These are phyloP conservation scores for Microcera coccophila DNA, from an alignment of 2,329 filamentous ascomycete genomes.

Conservation along the genomic window DNA sequence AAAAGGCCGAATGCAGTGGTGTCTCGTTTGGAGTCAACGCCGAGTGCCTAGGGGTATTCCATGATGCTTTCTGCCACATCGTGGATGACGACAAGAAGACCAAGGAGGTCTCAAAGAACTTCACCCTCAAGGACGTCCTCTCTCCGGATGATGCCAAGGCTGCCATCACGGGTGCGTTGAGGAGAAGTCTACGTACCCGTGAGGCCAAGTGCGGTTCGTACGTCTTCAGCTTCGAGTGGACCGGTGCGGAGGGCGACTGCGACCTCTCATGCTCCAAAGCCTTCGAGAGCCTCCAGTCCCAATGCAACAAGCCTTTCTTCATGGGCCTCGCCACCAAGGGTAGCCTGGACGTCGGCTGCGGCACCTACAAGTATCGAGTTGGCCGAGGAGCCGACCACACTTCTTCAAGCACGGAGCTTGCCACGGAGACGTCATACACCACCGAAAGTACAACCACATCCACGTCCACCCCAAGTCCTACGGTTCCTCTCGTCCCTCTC, in stretches of 20 bases:
- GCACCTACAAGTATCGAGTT: constrained; percentile 2
- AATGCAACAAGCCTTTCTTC: neutral
- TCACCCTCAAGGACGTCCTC: neutral
- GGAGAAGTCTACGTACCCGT: neutral
- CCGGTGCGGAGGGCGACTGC: neutral
- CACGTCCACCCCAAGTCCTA: no score
- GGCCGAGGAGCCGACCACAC: no score
- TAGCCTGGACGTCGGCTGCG: constrained; percentile 3
- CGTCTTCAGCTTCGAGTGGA: neutral
- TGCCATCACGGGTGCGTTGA: neutral
- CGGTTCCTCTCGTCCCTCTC: no score
- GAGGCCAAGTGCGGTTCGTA: neutral
- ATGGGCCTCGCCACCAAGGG: no score
- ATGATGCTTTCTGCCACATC: neutral
- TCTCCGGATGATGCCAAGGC: neutral
- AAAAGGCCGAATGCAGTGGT: neutral
- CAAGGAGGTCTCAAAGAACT: neutral
- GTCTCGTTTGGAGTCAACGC: neutral
- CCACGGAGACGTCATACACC: no score
- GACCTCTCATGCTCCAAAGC: neutral
- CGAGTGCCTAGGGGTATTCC: neutral
- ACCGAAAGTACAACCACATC: no score
- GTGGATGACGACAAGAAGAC: neutral
- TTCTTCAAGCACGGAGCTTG: no score
- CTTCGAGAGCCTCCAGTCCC: neutral